Percentiles rank a stretch among this genome's conserved stretches.
Conservation (phyloP, 129 eudicot species). For the Cynara cardunculus region DNA sequence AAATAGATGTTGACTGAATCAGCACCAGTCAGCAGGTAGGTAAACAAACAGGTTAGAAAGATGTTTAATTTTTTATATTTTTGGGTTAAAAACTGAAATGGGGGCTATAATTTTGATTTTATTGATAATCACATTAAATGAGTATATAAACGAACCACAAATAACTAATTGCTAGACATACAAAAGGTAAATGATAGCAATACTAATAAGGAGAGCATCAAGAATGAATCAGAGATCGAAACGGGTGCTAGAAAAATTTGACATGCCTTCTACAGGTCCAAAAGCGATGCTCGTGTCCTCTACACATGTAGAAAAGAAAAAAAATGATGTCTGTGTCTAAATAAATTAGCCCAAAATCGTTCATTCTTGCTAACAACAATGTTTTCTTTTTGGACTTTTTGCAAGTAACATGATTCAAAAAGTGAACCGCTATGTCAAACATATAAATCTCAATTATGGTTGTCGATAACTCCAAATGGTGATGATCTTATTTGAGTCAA, state of each 20-base stretch:
- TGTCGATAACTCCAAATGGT: too few relatives aligned
- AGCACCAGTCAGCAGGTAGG: neutral
- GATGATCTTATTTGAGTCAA: too few relatives aligned
- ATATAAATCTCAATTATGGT: too few relatives aligned
- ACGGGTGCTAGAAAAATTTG: neutral
- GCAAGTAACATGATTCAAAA: neutral
- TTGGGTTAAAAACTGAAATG: neutral
- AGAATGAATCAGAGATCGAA: neutral
- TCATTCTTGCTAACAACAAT: neutral
- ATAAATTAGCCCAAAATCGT: neutral
- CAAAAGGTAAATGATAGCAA: neutral
- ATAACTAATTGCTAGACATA: neutral
- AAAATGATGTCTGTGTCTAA: too few relatives aligned
- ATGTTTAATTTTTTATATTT: neutral
- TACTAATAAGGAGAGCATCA: neutral
- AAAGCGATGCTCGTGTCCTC: constrained; percentile 54
- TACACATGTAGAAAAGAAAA: constrained; percentile 36
- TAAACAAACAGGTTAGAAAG: neutral
- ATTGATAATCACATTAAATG: neutral
- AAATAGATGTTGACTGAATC: neutral
- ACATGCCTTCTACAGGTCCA: constrained; percentile 61
- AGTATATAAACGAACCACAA: neutral
- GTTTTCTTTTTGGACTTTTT: neutral
- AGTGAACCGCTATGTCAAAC: neutral
- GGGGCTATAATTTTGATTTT: neutral